Evolutionary conservation across 108 stramenopile species (phyloP).

Genomic region (Seminavis robusta): DNA sequence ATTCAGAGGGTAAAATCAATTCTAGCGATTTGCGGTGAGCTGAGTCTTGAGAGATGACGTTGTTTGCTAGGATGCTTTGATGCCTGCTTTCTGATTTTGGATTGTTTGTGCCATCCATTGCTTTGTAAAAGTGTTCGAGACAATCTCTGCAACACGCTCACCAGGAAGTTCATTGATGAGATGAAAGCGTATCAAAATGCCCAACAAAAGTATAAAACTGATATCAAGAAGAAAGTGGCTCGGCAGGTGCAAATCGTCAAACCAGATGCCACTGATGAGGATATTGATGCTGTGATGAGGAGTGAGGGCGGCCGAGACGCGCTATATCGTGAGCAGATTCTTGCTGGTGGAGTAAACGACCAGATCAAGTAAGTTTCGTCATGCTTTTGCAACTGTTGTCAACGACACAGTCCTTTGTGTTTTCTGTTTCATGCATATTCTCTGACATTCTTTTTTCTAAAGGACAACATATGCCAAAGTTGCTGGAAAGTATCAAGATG

Average conservation of each 20-base stretch:
- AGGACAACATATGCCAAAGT: constrained; percentile 84
- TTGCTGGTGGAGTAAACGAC: constrained; percentile 89
- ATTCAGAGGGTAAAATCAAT: constrained; percentile 52
- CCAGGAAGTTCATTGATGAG: constrained; percentile 96
- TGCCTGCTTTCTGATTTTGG: neutral
- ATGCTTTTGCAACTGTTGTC: neutral
- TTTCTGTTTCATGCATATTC: neutral
- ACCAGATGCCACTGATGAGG: constrained; percentile 95
- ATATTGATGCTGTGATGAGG: constrained; percentile 92
- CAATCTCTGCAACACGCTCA: constrained; percentile 92
- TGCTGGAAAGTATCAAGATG: constrained; percentile 98
- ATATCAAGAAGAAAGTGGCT: constrained; percentile 92
- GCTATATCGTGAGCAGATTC: constrained; percentile 75
- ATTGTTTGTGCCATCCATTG: neutral
- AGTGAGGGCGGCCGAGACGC: constrained; percentile 87
- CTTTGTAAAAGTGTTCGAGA: constrained; percentile 61
- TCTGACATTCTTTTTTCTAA: neutral
- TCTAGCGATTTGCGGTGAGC: constrained; percentile 62
- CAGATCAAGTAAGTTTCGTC: constrained; percentile 64
- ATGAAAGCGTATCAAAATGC: constrained; percentile 95
- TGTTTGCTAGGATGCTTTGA: neutral
- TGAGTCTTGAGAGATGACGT: neutral
- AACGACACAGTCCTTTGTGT: neutral
- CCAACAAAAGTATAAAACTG: constrained; percentile 96
- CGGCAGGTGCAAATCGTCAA: constrained; percentile 96